Evolutionary conservation across 257 asterid genomes (phyloP), one percentile per base, ranked within the genome.

Genomic region (Rubia yunnanensis): DNA sequence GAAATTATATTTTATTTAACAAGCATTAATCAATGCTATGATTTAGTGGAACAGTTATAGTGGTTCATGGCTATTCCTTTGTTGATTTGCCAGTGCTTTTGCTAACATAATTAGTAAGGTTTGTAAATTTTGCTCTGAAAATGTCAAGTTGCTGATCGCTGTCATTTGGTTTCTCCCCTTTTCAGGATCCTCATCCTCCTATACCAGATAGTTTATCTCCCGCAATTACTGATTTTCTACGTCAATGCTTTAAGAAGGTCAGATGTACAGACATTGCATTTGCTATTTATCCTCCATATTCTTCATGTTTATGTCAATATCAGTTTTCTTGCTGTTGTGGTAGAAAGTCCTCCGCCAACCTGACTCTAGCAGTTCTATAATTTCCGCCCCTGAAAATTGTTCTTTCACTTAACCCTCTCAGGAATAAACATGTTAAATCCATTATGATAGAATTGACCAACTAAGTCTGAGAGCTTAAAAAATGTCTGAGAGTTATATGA

Each of bases 221-320:
- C 63, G 75, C 79, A 35, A 81, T 81, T 69, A 78, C 85, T 56
- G 85, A 81, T 70, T 81, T 81, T 70, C 64, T 81, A 39, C 77
- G 77, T 20, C 85, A 81, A 74, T 81, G 85, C 73, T 81, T 81
- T 72, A 76, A 78, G 77, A 81, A 81, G 85, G 85, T 74, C 60
- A 74, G 67, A 34, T 60, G 69, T 64, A 64, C 28, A 44, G 18
- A 48, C 57, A 22, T 28, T 31, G 10, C 5, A 17, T 44, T 64
- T 64, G 39, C 60, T 49, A 23, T 20, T 28, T 28, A 1, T 13
- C 31, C 46, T 28, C 38, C 9, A 18, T 30, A 64, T 32, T 27
- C 34, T 44, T 41, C 7, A 64, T 41, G 35, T 17, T 64, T 63
- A 53, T 44, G 34, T 26, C 11, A 39, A 10, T 39, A 39, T 15